Conservation (phyloP, 257 asterid genomes). For the Salvia rosmarinus region DNA sequence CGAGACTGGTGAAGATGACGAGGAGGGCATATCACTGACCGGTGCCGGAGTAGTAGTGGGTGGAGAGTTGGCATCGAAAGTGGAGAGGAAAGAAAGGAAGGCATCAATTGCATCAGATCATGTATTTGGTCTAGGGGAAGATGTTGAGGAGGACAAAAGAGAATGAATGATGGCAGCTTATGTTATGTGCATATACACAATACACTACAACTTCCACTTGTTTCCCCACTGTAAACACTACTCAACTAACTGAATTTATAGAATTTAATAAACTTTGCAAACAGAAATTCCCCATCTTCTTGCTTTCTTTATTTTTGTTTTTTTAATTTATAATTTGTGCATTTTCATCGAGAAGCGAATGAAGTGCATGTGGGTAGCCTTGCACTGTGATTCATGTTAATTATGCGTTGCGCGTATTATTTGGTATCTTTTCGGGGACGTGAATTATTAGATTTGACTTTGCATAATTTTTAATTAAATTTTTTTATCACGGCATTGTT, state of each 20-base stretch:
- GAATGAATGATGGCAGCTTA: constrained; percentile 36
- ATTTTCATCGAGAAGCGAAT: not conserved
- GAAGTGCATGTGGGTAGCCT: too few species aligned
- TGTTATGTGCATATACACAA: constrained; percentile 32
- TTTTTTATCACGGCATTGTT: too few species aligned
- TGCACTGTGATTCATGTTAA: too few species aligned
- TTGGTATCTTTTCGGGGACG: too few species aligned
- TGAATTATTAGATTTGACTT: too few species aligned
- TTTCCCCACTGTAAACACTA: constrained; percentile 30
- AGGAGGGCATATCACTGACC: constrained; percentile 80
- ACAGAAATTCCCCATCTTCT: constrained; percentile 8
- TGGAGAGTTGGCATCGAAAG: constrained; percentile 66
- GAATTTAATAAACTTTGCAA: constrained; percentile 27
- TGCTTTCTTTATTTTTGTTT: not conserved
- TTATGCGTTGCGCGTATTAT: too few species aligned
- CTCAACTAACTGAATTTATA: constrained; percentile 28
- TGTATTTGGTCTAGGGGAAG: constrained; percentile 56
- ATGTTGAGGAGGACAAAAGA: constrained; percentile 69
- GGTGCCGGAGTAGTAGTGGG: constrained; percentile 59
- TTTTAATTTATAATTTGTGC: not conserved
- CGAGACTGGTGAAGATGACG: constrained; percentile 90
- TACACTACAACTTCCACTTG: constrained; percentile 17
- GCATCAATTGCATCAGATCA: constrained; percentile 65
- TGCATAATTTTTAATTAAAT: too few species aligned
- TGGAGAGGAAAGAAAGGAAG: constrained; percentile 60